Percentiles rank a stretch among this genome's conserved stretches.
These are phyloP conservation scores for Leccinellum albellum DNA, from an alignment of 768 basidiomycete species.

Conservation along the genomic window DNA sequence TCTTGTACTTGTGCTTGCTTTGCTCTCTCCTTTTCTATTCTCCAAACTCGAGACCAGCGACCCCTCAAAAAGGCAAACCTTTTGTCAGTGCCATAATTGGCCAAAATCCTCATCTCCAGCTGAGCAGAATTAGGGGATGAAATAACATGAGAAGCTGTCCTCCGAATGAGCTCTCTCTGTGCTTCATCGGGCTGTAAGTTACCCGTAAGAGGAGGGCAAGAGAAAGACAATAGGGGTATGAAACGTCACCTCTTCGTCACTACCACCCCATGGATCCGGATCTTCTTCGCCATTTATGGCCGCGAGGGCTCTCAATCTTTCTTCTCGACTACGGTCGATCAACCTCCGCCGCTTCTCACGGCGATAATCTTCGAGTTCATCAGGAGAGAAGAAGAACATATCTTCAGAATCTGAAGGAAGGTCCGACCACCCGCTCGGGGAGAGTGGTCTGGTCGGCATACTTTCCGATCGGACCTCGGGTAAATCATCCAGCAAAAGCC, in stretches of 20 bases:
- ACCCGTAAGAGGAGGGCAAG: slow-evolving; percentile 8
- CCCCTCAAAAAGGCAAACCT: slow-evolving; percentile 83
- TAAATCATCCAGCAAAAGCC: slow-evolving; percentile 63
- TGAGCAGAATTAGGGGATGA: slow-evolving; percentile 75
- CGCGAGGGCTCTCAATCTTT: slow-evolving; percentile 57
- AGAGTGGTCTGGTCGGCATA: slow-evolving; percentile 27
- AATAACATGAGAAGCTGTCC: slow-evolving; percentile 67
- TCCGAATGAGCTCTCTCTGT: slow-evolving; percentile 64
- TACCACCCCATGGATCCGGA: slow-evolving; percentile 59
- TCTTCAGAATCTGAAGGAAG: slow-evolving; percentile 85
- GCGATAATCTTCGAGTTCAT: slow-evolving; percentile 63
- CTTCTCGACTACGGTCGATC: slow-evolving; percentile 57
- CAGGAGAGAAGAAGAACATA: slow-evolving; percentile 70
- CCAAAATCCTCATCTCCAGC: slow-evolving; percentile 83
- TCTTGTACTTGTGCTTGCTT: slow-evolving; percentile 28
- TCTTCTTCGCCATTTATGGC: slow-evolving; percentile 40
- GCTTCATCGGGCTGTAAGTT: slow-evolving; percentile 50
- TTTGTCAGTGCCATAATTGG: slow-evolving; percentile 75
- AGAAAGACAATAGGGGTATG: background rate
- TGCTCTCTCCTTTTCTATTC: slow-evolving; percentile 45
- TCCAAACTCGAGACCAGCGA: slow-evolving; percentile 68
- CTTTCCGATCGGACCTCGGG: slow-evolving; percentile 16
- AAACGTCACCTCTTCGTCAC: slow-evolving; percentile 63
- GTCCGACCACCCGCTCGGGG: slow-evolving; percentile 75
- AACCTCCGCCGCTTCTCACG: slow-evolving; percentile 64